Evolutionary conservation across 176 grass and related monocot species (phyloP).

Genomic region (Hordeum marinum): DNA sequence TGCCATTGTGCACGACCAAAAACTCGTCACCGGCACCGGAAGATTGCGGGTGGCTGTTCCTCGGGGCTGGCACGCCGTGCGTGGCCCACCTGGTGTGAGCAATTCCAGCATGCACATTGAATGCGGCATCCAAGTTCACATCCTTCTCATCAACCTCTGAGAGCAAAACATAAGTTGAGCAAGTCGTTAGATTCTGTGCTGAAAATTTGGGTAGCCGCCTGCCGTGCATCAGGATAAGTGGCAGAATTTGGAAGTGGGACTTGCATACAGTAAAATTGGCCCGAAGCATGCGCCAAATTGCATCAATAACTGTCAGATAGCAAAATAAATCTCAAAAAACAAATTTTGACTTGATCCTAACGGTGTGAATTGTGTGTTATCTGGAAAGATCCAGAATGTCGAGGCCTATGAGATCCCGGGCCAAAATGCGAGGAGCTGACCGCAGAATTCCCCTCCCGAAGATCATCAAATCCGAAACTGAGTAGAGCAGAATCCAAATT

Average conservation of each 20-base stretch:
- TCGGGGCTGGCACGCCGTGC: conserved; percentile 77
- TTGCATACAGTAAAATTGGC: neutral
- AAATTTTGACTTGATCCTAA: neutral
- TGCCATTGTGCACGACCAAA: conserved; percentile 97
- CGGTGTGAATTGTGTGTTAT: neutral
- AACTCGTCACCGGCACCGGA: conserved; percentile 82
- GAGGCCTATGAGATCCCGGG: neutral
- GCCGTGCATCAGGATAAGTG: neutral
- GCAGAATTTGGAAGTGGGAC: neutral
- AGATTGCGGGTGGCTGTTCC: conserved; percentile 96
- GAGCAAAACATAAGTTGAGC: neutral
- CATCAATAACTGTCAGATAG: neutral
- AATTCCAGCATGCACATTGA: conserved; percentile 81
- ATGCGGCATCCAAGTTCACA: conserved; percentile 68
- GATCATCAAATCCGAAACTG: conserved; percentile 1
- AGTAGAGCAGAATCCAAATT: neutral
- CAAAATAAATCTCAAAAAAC: neutral
- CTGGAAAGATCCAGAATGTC: neutral
- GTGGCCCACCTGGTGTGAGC: conserved; percentile 98
- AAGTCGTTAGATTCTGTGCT: neutral
- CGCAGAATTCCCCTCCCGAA: neutral
- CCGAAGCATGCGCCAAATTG: neutral
- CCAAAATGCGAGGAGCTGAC: neutral
- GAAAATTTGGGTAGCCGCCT: neutral
- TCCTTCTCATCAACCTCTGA: conserved; percentile 86